Evolutionary conservation across 352 stramenopile genomes (phyloP).

Genomic region (Sclerospora graminicola): DNA sequence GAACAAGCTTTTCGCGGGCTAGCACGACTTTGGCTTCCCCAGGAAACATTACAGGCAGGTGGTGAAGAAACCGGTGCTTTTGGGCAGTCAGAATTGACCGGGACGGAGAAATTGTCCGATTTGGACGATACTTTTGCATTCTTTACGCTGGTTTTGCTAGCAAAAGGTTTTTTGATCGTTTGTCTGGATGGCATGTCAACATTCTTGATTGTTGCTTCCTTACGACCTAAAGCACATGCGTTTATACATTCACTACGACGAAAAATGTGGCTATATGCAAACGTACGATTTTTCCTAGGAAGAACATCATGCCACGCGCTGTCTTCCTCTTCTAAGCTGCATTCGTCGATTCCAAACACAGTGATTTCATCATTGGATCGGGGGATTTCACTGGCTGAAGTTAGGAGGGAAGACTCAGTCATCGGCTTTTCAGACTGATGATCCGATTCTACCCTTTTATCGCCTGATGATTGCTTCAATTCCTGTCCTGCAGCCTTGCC

Average conservation of each 20-base stretch:
- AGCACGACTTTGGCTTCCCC: constrained; percentile 4
- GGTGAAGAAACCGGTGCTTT: constrained; percentile 1
- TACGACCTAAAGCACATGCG: constrained; percentile 14
- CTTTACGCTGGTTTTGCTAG: not conserved
- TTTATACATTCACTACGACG: not conserved
- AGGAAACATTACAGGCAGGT: not conserved
- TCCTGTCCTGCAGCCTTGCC: not conserved
- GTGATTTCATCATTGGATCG: not conserved
- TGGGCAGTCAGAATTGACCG: not conserved
- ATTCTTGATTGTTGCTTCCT: constrained; percentile 8
- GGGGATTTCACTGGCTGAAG: not conserved
- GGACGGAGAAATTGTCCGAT: not conserved
- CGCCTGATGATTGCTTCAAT: not conserved
- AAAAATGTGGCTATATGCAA: not conserved
- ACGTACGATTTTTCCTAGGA: constrained; percentile 26
- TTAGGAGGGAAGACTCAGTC: not conserved
- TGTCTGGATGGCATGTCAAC: not conserved
- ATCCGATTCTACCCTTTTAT: not conserved
- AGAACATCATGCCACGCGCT: constrained; percentile 16
- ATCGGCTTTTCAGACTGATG: not conserved
- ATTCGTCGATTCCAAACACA: not conserved
- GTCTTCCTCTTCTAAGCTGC: constrained; percentile 2
- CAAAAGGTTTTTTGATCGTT: constrained; percentile 1
- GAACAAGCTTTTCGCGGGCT: not conserved
- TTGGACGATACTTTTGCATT: constrained; percentile 3